Percentiles rank a stretch among this genome's conserved stretches.
Evolutionary conservation across 179 eudicot genomes (phyloP).

Genomic region (Gypsophila paniculata): DNA sequence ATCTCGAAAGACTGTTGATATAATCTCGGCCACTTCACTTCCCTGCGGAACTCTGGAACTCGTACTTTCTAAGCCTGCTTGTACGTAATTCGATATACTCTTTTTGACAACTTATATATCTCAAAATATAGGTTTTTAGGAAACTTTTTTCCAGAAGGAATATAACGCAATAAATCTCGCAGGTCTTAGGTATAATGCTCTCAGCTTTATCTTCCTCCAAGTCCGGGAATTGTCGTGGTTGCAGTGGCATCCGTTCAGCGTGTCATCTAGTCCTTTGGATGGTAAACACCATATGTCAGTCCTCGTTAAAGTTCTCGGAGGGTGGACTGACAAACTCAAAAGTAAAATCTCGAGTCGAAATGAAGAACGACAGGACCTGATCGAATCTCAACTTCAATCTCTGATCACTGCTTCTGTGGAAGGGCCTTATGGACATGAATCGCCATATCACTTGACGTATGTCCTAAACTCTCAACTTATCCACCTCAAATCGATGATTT

Average conservation of each 20-base stretch:
- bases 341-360: conserved; percentile 36
- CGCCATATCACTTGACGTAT: conserved; percentile 78
- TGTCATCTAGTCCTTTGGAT: conserved; percentile 86
- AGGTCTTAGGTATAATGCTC: conserved; percentile 88
- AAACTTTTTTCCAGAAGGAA: no score
- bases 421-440: conserved; percentile 96
- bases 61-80: conserved; percentile 66
- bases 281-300: conserved; percentile 69
- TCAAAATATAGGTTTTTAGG: no score
- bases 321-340: conserved; percentile 68
- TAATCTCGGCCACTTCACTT: conserved; percentile 63
- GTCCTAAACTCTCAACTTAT: conserved; percentile 22
- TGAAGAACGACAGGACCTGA: conserved; percentile 31
- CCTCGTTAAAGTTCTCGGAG: conserved; percentile 80
- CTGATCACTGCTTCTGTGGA: conserved; percentile 74
- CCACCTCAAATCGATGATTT: not conserved
- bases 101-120: no score
- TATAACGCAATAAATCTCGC: conserved; percentile 14
- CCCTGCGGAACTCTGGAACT: conserved; percentile 82
- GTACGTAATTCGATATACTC: conserved; percentile 31
- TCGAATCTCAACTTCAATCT: conserved; percentile 33
- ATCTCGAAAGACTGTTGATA: conserved; percentile 69
- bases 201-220: conserved; percentile 87
- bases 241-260: conserved; percentile 97
- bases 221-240: conserved; percentile 78